A percentile compares a stretch with the other conserved stretches of the same genome.
phyloP scores from a whole-genome alignment of 2,329 filamentous ascomycete species.

The Endoconidiophora polonica region DNA sequence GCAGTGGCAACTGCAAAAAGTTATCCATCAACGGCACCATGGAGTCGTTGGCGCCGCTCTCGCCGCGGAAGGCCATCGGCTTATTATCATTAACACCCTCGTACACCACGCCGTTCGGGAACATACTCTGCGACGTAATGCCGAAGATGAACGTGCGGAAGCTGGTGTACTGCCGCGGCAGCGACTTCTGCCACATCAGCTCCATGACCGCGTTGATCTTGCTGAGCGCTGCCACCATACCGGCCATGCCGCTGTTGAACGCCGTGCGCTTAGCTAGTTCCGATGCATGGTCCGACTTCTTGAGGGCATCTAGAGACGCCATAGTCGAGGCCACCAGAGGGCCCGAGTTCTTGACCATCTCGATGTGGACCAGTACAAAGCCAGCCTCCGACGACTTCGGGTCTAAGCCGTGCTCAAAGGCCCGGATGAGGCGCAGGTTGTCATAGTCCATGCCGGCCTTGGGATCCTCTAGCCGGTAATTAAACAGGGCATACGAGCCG shows the following conservation, averaged over 20 bases:
- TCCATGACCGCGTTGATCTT: conserved; percentile 60
- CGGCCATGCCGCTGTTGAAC: conserved; percentile 48
- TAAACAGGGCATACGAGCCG: conserved; percentile 51
- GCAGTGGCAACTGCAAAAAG: conserved; percentile 73
- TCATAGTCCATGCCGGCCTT: conserved; percentile 39
- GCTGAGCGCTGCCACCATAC: conserved; percentile 43
- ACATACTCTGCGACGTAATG: conserved; percentile 87
- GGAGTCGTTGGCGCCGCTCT: conserved; percentile 85
- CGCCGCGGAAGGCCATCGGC: conserved; percentile 71
- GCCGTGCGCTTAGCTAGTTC: conserved; percentile 28
- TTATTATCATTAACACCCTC: conserved; percentile 58
- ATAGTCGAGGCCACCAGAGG: conserved; percentile 58
- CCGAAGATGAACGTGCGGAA: conserved; percentile 97
- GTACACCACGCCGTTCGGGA: conserved; percentile 79
- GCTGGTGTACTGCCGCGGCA: conserved; percentile 66
- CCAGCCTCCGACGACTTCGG: conserved; percentile 79
- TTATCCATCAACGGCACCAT: conserved; percentile 88
- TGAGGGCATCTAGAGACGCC: conserved; percentile 42
- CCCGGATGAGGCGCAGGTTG: conserved; percentile 70
- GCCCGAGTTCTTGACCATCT: conserved; percentile 82
- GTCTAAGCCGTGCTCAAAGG: conserved; percentile 80
- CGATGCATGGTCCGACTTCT: conserved; percentile 14
- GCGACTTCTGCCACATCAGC: conserved; percentile 79
- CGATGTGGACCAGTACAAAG: conserved; percentile 88
- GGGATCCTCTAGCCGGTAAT: conserved; percentile 45